Percentiles rank a stretch among this genome's conserved stretches.
Conservation (phyloP, 73 alveolate genomes). For the Uronychia binucleata region DNA sequence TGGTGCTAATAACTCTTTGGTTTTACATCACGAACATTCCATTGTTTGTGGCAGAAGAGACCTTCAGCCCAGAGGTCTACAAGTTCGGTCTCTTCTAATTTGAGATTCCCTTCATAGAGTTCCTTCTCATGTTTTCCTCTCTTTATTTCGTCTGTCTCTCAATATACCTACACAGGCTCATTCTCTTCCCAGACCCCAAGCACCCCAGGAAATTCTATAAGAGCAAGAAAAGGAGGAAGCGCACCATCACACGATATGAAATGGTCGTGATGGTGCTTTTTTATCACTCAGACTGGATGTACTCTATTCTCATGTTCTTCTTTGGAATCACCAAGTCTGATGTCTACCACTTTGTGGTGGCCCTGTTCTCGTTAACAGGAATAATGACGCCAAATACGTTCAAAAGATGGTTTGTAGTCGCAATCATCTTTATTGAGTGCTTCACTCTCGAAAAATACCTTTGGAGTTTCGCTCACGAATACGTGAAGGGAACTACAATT, state of each 20-base stretch:
- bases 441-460: background rate
- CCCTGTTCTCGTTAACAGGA: background rate
- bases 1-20: too few species aligned
- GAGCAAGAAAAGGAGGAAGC: background rate
- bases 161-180: too few species aligned
- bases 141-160: too few species aligned
- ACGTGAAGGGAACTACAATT: background rate
- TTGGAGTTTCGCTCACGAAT: background rate
- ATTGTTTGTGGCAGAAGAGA: too few species aligned
- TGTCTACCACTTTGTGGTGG: background rate
- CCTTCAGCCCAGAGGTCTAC: too few species aligned
- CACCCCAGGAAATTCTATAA: too few species aligned
- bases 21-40: too few species aligned
- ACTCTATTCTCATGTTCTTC: background rate
- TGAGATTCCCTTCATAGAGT: too few species aligned
- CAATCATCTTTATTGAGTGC: background rate
- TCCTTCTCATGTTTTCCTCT: too few species aligned
- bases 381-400: background rate
- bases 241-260: background rate
- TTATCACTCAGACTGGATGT: background rate
- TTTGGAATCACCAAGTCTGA: background rate
- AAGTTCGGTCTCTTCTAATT: too few species aligned
- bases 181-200: too few species aligned
- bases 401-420: background rate
- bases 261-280: background rate